A percentile compares a stretch with the other conserved stretches of the same genome.
These are phyloP conservation scores for Geotrichum histeridarum DNA, from an alignment of 1,139 yeast species.

Conservation along the genomic window DNA sequence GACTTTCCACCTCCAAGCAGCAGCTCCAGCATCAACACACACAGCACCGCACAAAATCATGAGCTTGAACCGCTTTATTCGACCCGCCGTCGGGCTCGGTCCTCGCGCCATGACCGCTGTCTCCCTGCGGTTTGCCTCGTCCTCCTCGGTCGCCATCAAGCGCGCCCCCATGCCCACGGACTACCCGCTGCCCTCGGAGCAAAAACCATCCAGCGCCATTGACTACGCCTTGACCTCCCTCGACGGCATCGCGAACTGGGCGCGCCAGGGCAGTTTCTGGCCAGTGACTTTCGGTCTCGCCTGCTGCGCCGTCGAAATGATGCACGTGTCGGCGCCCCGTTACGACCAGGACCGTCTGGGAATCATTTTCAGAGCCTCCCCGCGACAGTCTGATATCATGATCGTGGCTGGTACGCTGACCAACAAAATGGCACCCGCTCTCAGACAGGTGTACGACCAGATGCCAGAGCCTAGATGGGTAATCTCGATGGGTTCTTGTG, in stretches of 20 bases:
- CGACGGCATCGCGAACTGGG: constrained; percentile 86
- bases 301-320: constrained; percentile 93
- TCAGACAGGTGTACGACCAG: constrained; percentile 89
- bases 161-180: constrained; percentile 42
- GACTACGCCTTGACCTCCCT: constrained; percentile 83
- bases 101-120: constrained; percentile 6
- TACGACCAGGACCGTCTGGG: constrained; percentile 93
- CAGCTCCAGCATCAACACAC: neutral
- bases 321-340: constrained; percentile 89
- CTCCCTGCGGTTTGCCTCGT: constrained; percentile 15
- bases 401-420: constrained; percentile 91
- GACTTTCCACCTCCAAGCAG: neutral
- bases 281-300: constrained; percentile 91
- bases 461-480: constrained; percentile 92
- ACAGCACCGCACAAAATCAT: neutral
- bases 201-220: constrained; percentile 52
- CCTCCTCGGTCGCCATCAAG: constrained; percentile 18
- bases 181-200: constrained; percentile 50
- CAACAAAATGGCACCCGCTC: constrained; percentile 90
- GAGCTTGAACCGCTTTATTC: constrained; percentile 13
- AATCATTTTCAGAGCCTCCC: constrained; percentile 89
- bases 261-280: constrained; percentile 89
- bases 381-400: constrained; percentile 90
- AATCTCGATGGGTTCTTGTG: constrained; percentile 91
- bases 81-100: constrained; percentile 6